phyloP scores from a whole-genome alignment of 2,329 filamentous ascomycete species.

The Aspergillus neoniger region DNA sequence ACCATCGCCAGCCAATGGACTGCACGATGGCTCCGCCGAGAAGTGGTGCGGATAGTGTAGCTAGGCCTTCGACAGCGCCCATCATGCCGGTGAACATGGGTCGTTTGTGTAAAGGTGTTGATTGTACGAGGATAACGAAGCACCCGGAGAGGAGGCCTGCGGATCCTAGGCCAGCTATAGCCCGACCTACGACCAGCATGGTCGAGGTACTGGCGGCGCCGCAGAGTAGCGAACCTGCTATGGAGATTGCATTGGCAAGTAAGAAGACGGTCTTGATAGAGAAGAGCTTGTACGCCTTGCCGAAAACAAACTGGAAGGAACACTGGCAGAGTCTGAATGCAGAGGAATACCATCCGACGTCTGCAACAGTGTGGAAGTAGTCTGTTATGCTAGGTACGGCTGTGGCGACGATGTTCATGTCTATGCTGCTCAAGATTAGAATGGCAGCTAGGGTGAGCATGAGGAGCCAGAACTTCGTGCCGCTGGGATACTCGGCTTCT shows the following conservation, averaged over 20 bases:
- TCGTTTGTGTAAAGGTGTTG: constrained; percentile 29
- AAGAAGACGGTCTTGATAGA: constrained; percentile 31
- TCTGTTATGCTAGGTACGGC: constrained; percentile 36
- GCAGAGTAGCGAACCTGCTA: constrained; percentile 25
- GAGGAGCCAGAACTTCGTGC: constrained; percentile 19
- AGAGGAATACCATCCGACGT: constrained; percentile 35
- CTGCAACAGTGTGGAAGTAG: constrained; percentile 29
- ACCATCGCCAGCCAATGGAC: constrained; percentile 39
- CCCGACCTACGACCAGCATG: constrained; percentile 32
- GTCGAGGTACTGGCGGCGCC: constrained; percentile 18
- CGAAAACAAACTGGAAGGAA: constrained; percentile 27
- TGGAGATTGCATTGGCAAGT: constrained; percentile 22
- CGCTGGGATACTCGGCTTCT: constrained; percentile 16
- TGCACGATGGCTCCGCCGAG: constrained; percentile 40
- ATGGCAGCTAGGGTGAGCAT: constrained; percentile 28
- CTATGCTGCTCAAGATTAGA: constrained; percentile 32
- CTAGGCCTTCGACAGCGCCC: constrained; percentile 28
- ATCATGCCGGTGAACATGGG: constrained; percentile 30
- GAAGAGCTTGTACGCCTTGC: constrained; percentile 36
- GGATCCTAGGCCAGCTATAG: constrained; percentile 32
- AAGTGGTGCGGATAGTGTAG: constrained; percentile 31
- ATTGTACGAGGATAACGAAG: constrained; percentile 17
- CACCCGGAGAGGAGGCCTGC: constrained; percentile 23
- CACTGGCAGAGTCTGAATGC: constrained; percentile 26
- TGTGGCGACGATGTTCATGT: constrained; percentile 36